A percentile compares a stretch with the other conserved stretches of the same genome.
Evolutionary conservation across 2,329 filamentous ascomycete genomes (phyloP).

Genomic region (Mariannaea elegans): DNA sequence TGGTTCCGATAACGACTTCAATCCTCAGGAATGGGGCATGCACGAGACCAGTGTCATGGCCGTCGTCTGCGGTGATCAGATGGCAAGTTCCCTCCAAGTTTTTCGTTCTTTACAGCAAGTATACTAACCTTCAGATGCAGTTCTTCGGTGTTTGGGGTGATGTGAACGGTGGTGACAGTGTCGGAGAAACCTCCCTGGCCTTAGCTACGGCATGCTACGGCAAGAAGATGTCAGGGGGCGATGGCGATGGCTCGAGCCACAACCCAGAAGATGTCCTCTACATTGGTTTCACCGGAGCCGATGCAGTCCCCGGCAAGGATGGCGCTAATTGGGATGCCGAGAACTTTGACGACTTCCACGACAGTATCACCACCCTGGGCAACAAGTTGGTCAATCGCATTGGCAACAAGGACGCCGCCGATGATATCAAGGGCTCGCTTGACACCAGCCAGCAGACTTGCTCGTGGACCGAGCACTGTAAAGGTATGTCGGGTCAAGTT

Average conservation of each 20-base stretch:
- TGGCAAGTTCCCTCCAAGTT: conserved; percentile 44
- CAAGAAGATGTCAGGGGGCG: conserved; percentile 54
- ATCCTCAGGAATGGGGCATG: conserved; percentile 53
- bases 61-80: conserved; percentile 60
- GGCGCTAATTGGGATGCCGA: conserved; percentile 2
- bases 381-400: conserved; percentile 3
- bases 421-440: neutral
- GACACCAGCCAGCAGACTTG: neutral
- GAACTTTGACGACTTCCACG: conserved; percentile 6
- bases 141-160: conserved; percentile 68
- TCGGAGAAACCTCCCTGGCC: conserved; percentile 63
- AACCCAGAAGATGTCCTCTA: conserved; percentile 30
- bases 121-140: conserved; percentile 30
- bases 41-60: conserved; percentile 62
- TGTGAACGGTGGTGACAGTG: conserved; percentile 61
- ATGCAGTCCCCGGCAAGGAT: neutral
- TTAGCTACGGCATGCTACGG: conserved; percentile 64
- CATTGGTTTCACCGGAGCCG: neutral
- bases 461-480: conserved; percentile 6
- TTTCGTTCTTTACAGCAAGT: neutral
- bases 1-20: conserved; percentile 48
- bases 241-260: conserved; percentile 52
- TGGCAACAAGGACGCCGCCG: neutral
- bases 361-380: neutral
- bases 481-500: neutral